These are phyloP conservation scores for Petrea volubilis DNA, from an alignment of 257 asterid genomes.

Conservation along the genomic window DNA sequence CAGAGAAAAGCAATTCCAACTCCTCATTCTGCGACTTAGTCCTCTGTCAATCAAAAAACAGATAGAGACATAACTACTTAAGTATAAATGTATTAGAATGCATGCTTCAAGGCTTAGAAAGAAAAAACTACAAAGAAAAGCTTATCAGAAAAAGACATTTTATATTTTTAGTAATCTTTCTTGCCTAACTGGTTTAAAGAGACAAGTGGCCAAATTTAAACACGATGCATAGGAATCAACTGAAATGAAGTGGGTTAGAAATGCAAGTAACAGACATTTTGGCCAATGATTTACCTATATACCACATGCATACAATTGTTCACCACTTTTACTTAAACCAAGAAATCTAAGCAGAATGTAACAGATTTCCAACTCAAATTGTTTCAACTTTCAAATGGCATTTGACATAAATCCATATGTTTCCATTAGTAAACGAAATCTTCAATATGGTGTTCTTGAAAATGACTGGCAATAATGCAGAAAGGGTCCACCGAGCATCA, in stretches of 20 bases:
- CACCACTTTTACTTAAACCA: neutral
- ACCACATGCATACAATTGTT: neutral
- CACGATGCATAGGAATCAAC: neutral
- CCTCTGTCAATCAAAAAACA: slow-evolving; percentile 53
- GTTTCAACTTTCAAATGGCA: no score
- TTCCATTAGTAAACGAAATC: neutral
- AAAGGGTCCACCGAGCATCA: neutral
- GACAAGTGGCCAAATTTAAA: neutral
- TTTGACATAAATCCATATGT: no score
- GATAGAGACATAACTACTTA: neutral
- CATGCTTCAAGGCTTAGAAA: neutral
- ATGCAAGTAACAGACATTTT: neutral
- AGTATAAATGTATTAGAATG: neutral
- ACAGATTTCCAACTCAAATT: neutral
- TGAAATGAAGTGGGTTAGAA: neutral
- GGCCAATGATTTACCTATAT: neutral
- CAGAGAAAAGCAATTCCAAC: slow-evolving; percentile 80
- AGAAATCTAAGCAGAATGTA: neutral
- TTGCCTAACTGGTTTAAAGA: neutral
- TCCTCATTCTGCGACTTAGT: slow-evolving; percentile 75
- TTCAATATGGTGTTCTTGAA: neutral
- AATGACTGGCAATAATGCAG: neutral
- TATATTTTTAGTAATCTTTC: neutral
- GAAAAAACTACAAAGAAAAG: neutral
- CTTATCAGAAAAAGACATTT: neutral